A percentile compares a stretch with the other conserved stretches of the same genome.
phyloP scores from a whole-genome alignment of 768 basidiomycete species.

The Xerocomus potaroensis region DNA sequence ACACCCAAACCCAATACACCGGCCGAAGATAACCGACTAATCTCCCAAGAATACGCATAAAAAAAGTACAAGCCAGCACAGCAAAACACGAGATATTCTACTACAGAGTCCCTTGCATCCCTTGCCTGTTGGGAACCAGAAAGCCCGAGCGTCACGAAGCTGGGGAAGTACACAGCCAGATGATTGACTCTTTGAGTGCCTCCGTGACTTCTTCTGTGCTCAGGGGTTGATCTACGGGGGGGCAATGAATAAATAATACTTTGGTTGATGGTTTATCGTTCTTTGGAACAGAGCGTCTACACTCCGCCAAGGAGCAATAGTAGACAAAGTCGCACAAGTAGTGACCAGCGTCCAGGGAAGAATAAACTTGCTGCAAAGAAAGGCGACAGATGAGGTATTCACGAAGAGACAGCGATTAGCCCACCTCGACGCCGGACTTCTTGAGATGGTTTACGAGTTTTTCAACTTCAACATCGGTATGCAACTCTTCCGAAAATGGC shows the following conservation, averaged over 20 bases:
- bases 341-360: constrained; percentile 73
- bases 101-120: constrained; percentile 28
- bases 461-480: constrained; percentile 34
- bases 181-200: constrained; percentile 55
- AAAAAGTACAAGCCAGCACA: constrained; percentile 4
- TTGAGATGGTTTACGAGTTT: constrained; percentile 36
- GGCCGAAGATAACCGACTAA: constrained; percentile 16
- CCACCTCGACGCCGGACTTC: constrained; percentile 29
- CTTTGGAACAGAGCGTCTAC: constrained; percentile 40
- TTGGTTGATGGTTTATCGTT: constrained; percentile 31
- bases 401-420: constrained; percentile 2
- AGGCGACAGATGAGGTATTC: constrained; percentile 2
- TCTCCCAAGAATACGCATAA: not conserved
- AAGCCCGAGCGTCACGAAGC: constrained; percentile 12
- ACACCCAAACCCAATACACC: too few relatives aligned
- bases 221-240: constrained; percentile 61
- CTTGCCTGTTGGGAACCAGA: not conserved
- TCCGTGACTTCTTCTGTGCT: constrained; percentile 65
- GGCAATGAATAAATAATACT: constrained; percentile 70
- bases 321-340: constrained; percentile 76
- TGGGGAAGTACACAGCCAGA: constrained; percentile 46
- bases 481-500: constrained; percentile 32
- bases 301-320: constrained; percentile 71
- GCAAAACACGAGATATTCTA: constrained; percentile 4
- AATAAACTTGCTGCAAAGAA: constrained; percentile 54